phyloP scores from a whole-genome alignment of 2,329 filamentous ascomycete species.

The Exutisphaerella laricina region DNA sequence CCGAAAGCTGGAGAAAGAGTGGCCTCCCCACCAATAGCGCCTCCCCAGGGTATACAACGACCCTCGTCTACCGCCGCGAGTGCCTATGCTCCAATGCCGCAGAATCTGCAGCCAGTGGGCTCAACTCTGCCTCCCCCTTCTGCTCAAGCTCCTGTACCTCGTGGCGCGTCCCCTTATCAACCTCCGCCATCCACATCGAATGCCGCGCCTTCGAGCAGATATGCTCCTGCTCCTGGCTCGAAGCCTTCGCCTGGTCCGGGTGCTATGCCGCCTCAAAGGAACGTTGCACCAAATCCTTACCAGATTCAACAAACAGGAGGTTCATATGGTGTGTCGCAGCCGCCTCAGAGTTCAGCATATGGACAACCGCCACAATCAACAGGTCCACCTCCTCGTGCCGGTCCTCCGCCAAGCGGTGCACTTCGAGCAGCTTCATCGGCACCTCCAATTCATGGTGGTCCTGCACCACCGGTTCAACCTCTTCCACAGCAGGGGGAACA shows the following conservation, averaged over 20 bases:
- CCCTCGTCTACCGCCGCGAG: slow-evolving; percentile 53
- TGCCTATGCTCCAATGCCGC: slow-evolving; percentile 58
- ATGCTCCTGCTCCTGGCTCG: slow-evolving; percentile 61
- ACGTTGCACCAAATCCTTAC: slow-evolving; percentile 44
- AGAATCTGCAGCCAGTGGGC: slow-evolving; percentile 39
- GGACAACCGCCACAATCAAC: slow-evolving; percentile 42
- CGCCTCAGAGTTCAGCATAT: slow-evolving; percentile 34
- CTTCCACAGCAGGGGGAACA: slow-evolving; percentile 11
- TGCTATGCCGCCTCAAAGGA: slow-evolving; percentile 37
- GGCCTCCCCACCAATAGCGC: slow-evolving; percentile 61
- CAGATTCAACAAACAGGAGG: slow-evolving; percentile 29
- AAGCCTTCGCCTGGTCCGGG: slow-evolving; percentile 40
- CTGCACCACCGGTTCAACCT: slow-evolving; percentile 33
- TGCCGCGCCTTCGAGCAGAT: slow-evolving; percentile 66
- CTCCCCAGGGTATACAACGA: slow-evolving; percentile 41
- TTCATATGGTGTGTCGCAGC: slow-evolving; percentile 38
- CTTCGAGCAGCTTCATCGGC: slow-evolving; percentile 39
- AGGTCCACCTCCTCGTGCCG: slow-evolving; percentile 31
- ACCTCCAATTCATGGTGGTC: slow-evolving; percentile 37
- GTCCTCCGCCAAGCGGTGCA: slow-evolving; percentile 31
- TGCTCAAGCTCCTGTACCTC: slow-evolving; percentile 58
- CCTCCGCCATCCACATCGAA: slow-evolving; percentile 59
- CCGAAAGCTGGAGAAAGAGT: slow-evolving; percentile 72
- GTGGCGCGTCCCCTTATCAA: slow-evolving; percentile 81
- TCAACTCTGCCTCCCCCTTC: slow-evolving; percentile 41